Base-by-base conservation (phyloP, 2,329 filamentous ascomycete species). In the Fusarium drepaniforme region DNA sequence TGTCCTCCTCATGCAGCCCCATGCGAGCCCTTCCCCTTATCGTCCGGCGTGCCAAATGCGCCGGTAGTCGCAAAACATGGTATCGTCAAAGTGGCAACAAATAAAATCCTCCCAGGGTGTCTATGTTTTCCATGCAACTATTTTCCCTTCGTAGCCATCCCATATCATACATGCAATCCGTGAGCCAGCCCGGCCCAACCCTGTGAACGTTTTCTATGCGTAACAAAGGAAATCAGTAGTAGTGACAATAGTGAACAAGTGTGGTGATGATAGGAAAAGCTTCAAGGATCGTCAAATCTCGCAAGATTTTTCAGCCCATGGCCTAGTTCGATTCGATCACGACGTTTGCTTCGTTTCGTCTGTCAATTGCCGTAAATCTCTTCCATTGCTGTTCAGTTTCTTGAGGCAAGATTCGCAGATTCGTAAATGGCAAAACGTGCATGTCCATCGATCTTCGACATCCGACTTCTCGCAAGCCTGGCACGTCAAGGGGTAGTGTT, bases 391-490 rank as follows among this genome's bases (percentile, higher is more conserved):
- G 30, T 83, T 81, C 65, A 91, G 79, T 25, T 82, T 78, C 15
- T 82, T 84, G 44, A 83, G 78, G 74, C 89, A 91, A 3, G 81
- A 72, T 37, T 84, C 82, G 79, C 89, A 91, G 67, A 90, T 84
- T 62, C 88, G 85, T 58, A 90, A 75, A 68, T 85, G 83, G 80
- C 88, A 90, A 79, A 86, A 88, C 16, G 81, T 80, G 78, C 88
- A 90, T 23, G 82, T 83, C 80, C 82, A 86, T 40, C 88, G 85
- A 71, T 85, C 81, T 53, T 85, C 83, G 8, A 78, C 75, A 67
- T 90, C 87, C 60, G 83, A 81, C 67, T 82, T 83, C 63, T 84
- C 83, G 79, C 89, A 91, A 5, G 86, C 84, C 79, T 89, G 87
- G 78, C 89, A 91, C 13, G 87, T 83, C 23, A 90, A 82, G 3